A percentile compares a stretch with the other conserved stretches of the same genome.
phyloP scores from a whole-genome alignment of 2,329 filamentous ascomycete species.

The Pseudogymnoascus sp. region DNA sequence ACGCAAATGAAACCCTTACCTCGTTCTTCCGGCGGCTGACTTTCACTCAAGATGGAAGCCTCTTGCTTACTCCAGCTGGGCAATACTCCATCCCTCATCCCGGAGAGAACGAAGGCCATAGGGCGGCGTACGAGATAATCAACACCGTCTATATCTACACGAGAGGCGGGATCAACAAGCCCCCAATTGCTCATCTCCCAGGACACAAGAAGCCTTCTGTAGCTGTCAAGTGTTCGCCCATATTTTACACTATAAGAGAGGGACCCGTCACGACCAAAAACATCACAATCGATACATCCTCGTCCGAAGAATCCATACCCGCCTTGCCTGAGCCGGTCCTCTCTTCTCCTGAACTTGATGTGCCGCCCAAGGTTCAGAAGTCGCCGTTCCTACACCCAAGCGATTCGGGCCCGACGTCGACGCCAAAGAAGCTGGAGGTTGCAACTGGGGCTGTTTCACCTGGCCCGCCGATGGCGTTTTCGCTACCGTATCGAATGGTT shows the following conservation, averaged over 20 bases:
- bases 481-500: slow-evolving; percentile 83
- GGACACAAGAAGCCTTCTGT: slow-evolving; percentile 98
- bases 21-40: slow-evolving; percentile 93
- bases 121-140: slow-evolving; percentile 73
- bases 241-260: slow-evolving; percentile 75
- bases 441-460: slow-evolving; percentile 44
- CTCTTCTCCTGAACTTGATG: slow-evolving; percentile 40
- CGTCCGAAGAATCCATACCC: slow-evolving; percentile 72
- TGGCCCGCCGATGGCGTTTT: slow-evolving; percentile 64
- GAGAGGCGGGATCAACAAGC: slow-evolving; percentile 89
- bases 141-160: slow-evolving; percentile 99
- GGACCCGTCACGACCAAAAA: slow-evolving; percentile 63
- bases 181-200: slow-evolving; percentile 86
- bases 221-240: slow-evolving; percentile 85
- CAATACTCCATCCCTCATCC: slow-evolving; percentile 80
- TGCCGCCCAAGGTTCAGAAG: slow-evolving; percentile 68
- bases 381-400: slow-evolving; percentile 50
- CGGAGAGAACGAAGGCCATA: slow-evolving; percentile 53
- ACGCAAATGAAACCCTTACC: slow-evolving; percentile 92
- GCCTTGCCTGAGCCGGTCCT: slow-evolving; percentile 75
- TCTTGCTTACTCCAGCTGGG: slow-evolving; percentile 88
- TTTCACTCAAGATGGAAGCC: slow-evolving; percentile 89
- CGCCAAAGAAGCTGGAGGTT: slow-evolving; percentile 31
- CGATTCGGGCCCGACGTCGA: slow-evolving; percentile 49
- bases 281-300: slow-evolving; percentile 92